phyloP scores from a whole-genome alignment of 208 protist genomes.

The Crithidia brevicula region DNA sequence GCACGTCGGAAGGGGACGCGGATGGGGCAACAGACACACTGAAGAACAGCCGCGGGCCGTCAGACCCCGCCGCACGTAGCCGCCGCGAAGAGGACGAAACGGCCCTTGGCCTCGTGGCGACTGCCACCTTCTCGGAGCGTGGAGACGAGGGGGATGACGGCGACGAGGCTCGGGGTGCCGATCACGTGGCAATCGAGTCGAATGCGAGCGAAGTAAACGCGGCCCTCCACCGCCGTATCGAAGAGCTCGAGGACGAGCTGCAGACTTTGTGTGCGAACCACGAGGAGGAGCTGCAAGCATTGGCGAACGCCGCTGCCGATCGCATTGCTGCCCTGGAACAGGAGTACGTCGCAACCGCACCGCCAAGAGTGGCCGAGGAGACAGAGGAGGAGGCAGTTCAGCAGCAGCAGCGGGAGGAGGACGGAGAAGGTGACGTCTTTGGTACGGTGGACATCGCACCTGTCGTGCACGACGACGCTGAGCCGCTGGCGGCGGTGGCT shows the following conservation, averaged over 20 bases:
- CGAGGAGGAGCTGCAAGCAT: conserved; percentile 57
- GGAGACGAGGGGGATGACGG: background rate
- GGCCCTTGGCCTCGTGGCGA: background rate
- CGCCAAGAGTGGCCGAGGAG: too few relatives aligned
- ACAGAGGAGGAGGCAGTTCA: conserved; percentile 4
- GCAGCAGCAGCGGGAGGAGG: background rate
- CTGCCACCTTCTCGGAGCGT: background rate
- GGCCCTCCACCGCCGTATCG: conserved; percentile 21
- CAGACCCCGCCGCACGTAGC: background rate
- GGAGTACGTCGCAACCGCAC: conserved; percentile 23
- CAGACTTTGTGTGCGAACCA: conserved; percentile 30
- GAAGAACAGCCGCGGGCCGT: background rate
- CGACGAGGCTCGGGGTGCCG: too few relatives aligned
- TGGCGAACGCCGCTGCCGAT: conserved; percentile 53
- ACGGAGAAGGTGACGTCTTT: conserved; percentile 11
- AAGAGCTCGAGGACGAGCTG: conserved; percentile 32
- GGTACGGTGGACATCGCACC: too few relatives aligned
- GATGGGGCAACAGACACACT: background rate
- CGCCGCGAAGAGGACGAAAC: background rate
- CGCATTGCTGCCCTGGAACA: conserved; percentile 63
- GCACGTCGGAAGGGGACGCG: background rate
- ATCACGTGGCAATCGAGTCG: background rate
- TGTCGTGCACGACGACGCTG: background rate
- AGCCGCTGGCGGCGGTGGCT: background rate
- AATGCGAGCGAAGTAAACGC: conserved; percentile 10